Base-by-base conservation (phyloP, 805 yeast genomes). In the Saturnispora serradocipensis region DNA sequence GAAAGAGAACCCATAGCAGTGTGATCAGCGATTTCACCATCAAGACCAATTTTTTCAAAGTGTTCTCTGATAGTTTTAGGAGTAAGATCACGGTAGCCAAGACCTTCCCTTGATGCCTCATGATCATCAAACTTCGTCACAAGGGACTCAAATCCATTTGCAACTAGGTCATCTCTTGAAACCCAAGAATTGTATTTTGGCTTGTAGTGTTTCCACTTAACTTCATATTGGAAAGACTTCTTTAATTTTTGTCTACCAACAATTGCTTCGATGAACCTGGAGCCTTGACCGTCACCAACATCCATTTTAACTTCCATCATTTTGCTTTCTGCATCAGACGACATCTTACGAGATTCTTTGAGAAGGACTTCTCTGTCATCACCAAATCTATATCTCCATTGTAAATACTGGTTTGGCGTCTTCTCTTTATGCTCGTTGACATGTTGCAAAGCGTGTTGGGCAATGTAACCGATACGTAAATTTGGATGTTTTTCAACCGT, bases 101-200 rank as follows among this genome's bases (percentile, higher is more conserved):
- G 78, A 82, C 99, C 99, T 72, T 95, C 97, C 74, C 98, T 89
- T 45, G 96, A 88, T 58, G 99, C 96, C 76, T 93, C 99, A 72
- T 90, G 96, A 77, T 93, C 97, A 74, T 91, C 99, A 61, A 93
- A 95, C 69, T 86, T 91, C 71, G 91, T 96, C 57, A 91, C 95
- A 65, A 93, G 73, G 75, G 88, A 89, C 56, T 80, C 84, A 65
- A 89, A 89, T 54, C 98, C 95, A 65, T 86, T 81, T 69, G 83
- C 91, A 42, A 88, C 63, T 57, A 91, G 75, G 35, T 74, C 72
- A 55, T 91, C 99, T 62, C 85, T 84, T 43, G 97, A 80, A 64
- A 93, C 87, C 95, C 95, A 88, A 30, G 96, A 80, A 72, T 91
- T 91, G 74, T 82, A 88, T 70, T 84, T 90, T 58, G 98, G 98